Evolutionary conservation across 257 asterid species (phyloP), one percentile per base, ranked within the genome.

Genomic region (Misopates orontium): DNA sequence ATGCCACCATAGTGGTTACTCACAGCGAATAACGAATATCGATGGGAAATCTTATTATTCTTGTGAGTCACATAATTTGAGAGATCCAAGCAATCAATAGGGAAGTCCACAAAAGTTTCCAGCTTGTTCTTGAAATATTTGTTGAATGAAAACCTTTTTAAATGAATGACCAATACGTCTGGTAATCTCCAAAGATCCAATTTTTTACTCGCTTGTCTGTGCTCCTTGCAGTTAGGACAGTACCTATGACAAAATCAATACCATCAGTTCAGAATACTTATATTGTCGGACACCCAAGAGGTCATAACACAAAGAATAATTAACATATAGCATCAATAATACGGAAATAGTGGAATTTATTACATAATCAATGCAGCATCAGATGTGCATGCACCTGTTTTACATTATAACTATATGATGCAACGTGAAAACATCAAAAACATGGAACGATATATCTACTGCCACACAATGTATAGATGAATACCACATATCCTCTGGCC

Each of bases 161-260:
- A 73, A 77, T 85, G 94, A 78, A 89, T 73, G 62, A 85, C 84
- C 64, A 89, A 79, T 62, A 82, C 83, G 72, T 87, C 88, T 2
- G 97, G 97, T 59, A 87, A 76, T 73, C 95, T 85, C 95, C 95
- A 89, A 15, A 89, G 86, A 70, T 89, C 95, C 60, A 87, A 75
- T 78, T 87, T 89, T 59, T 85, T 87, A 76, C 68, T 75, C 17
- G 97, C 95, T 70, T 81, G 91, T 73, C 82, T 74, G 60, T 80
- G 91, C 67, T 57, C 84, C 82, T 80, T 80, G 84, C 96, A 89
- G 25, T 82, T 65, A 53, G 90, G 88, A 49, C 96, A 89, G 78
- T 72, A 78, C 95, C 96, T 89, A 67, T 56, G 69, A 45, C 45
- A 42, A 53, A 78, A 59, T 64, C 58, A 56, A 39, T 39, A 67